Evolutionary conservation across 345 rosid species (phyloP).

Genomic region (Cardamine chenopodiifolia): DNA sequence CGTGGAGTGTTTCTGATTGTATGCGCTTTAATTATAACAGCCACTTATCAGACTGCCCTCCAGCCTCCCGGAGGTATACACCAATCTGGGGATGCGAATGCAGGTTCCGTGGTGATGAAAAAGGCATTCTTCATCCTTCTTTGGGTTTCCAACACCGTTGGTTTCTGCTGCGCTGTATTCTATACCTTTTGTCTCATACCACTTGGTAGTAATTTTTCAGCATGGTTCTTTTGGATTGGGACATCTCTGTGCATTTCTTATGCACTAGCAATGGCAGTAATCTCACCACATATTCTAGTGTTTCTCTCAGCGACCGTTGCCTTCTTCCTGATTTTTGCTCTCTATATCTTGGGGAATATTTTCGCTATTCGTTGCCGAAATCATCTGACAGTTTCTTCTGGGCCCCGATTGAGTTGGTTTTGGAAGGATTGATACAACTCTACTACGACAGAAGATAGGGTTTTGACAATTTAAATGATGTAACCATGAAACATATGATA

Average conservation of each 20-base stretch:
- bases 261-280: constrained; percentile 25
- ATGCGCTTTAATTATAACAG: constrained; percentile 31
- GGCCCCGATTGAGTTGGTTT: constrained; percentile 1
- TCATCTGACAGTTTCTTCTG: neutral
- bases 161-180: constrained; percentile 25
- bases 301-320: neutral
- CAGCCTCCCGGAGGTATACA: constrained; percentile 39
- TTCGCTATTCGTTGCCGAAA: neutral
- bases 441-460: neutral
- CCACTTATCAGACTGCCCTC: constrained; percentile 31
- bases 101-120: constrained; percentile 24
- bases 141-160: constrained; percentile 22
- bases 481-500: neutral
- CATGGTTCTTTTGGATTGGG: constrained; percentile 6
- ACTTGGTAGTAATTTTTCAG: neutral
- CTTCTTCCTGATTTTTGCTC: neutral
- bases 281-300: constrained; percentile 5
- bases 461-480: neutral
- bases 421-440: constrained; percentile 14
- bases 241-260: constrained; percentile 24
- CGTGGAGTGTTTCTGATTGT: constrained; percentile 26
- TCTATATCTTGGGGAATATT: neutral
- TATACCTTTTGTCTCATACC: constrained; percentile 38
- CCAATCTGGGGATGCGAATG: constrained; percentile 5
- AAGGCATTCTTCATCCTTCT: constrained; percentile 11